Evolutionary conservation across 345 rosid species (phyloP).

Genomic region (Cardamine occulta): DNA sequence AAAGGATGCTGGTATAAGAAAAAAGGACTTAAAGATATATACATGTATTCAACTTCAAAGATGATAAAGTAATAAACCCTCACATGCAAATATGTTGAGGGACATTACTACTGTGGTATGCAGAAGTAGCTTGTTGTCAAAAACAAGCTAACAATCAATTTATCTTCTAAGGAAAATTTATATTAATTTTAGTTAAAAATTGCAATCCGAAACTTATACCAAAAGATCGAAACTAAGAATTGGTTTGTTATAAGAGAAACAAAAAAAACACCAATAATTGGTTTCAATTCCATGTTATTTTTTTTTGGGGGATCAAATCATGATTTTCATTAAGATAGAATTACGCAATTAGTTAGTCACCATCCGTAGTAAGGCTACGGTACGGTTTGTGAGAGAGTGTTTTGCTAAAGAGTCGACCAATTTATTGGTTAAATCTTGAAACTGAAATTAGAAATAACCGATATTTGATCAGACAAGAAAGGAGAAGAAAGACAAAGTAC

Average conservation of each 20-base stretch:
- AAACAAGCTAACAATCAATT: not conserved
- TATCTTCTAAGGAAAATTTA: not conserved
- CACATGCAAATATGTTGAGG: not conserved
- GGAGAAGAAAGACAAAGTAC: constrained; percentile 31
- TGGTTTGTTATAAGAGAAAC: not conserved
- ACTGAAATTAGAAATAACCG: constrained; percentile 18
- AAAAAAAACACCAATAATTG: not conserved
- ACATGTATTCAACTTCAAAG: not conserved
- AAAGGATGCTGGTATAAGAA: not conserved
- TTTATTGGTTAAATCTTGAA: constrained; percentile 10
- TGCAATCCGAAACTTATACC: not conserved
- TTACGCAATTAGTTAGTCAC: not conserved
- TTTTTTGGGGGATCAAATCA: not conserved
- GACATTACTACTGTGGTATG: not conserved
- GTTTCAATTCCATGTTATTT: not conserved
- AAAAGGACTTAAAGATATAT: not conserved
- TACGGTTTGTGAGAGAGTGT: not conserved
- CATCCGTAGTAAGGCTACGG: not conserved
- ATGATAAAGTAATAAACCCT: not conserved
- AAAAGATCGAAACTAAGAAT: not conserved
- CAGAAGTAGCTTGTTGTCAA: not conserved
- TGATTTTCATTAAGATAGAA: not conserved
- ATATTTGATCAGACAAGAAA: constrained; percentile 19
- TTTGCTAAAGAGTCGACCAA: not conserved
- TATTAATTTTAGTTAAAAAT: not conserved